Evolutionary conservation across 2,329 filamentous ascomycete genomes (phyloP), one percentile per base, ranked within the genome.

Genomic region (Phyllosticta citribraziliensis): DNA sequence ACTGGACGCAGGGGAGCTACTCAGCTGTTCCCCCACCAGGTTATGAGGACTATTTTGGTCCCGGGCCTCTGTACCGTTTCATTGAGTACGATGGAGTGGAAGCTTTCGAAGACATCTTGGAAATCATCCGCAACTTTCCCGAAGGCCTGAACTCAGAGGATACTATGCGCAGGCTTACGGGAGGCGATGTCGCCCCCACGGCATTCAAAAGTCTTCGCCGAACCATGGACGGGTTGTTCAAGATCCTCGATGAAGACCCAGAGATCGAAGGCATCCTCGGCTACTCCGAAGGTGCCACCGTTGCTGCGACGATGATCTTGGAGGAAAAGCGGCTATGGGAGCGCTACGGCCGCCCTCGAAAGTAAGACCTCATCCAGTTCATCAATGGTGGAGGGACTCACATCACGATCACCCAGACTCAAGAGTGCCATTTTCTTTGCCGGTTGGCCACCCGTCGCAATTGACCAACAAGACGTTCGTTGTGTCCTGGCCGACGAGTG

Each of bases 201-300:
- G 56, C 67, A 54, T 64, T 68, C 56, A 62, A 66, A n/a, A 70
- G 63, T 35, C 60, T 64, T 35, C 56, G 63, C 2, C 55, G 55
- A 62, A 67, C 50, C 67, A 57, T 77, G 30, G 66, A 73, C 5
- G 65, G 68, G n/a, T 51, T 77, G 1, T 70, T 78, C 64, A 67
- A 76, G 10, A 75, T 79, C 5, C 73, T 84, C 64, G 75, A 80
- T 17, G 73, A 74, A 2, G 75, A 75, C 0, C 75, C 76, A 3
- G 59, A 61, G 14, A 61, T 61, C 22, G 55, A 57, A 62, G 83
- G 80, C 2, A 79, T 86, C 54, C 75, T 86, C 19, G 83, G 83
- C 1, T 86, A 85, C 66, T 84, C 82, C 0, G 83, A 86, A 67
- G 83, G 83, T 2, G 82, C 83, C 1, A 80, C 79, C 0, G 76